Evolutionary conservation across 345 rosid species (phyloP).

Genomic region (Anacardium occidentale): DNA sequence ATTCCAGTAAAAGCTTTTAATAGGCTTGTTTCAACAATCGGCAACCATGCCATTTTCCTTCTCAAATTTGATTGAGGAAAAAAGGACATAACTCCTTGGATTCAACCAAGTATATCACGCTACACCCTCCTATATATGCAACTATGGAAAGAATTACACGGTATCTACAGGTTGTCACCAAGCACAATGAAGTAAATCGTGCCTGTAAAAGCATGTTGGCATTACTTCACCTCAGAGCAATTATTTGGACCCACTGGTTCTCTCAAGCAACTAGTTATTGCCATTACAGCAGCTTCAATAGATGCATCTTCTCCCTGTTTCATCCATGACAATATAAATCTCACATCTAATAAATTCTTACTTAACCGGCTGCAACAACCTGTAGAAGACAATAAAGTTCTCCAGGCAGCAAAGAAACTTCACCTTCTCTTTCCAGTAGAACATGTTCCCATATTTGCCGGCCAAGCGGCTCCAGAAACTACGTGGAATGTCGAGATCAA

Average conservation of each 20-base stretch:
- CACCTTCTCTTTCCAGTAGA: slow-evolving; percentile 89
- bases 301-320: slow-evolving; percentile 90
- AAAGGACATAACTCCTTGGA: neutral
- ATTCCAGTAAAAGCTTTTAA: neutral
- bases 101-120: neutral
- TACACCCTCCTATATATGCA: neutral
- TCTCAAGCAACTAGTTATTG: slow-evolving; percentile 76
- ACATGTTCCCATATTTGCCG: slow-evolving; percentile 61
- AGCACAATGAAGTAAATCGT: slow-evolving; percentile 3
- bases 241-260: slow-evolving; percentile 80
- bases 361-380: neutral
- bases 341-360: neutral
- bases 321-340: slow-evolving; percentile 17
- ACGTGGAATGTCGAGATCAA: slow-evolving; percentile 78
- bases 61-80: slow-evolving; percentile 6
- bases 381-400: neutral
- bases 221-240: slow-evolving; percentile 65
- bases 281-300: slow-evolving; percentile 87
- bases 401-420: slow-evolving; percentile 10
- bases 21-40: neutral
- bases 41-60: neutral
- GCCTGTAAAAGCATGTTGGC: neutral
- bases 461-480: slow-evolving; percentile 88
- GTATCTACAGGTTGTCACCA: neutral
- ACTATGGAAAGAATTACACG: slow-evolving; percentile 3